Evolutionary conservation across 2,329 filamentous ascomycete genomes (phyloP), one percentile per base, ranked within the genome.

Genomic region (Fusarium graminum): DNA sequence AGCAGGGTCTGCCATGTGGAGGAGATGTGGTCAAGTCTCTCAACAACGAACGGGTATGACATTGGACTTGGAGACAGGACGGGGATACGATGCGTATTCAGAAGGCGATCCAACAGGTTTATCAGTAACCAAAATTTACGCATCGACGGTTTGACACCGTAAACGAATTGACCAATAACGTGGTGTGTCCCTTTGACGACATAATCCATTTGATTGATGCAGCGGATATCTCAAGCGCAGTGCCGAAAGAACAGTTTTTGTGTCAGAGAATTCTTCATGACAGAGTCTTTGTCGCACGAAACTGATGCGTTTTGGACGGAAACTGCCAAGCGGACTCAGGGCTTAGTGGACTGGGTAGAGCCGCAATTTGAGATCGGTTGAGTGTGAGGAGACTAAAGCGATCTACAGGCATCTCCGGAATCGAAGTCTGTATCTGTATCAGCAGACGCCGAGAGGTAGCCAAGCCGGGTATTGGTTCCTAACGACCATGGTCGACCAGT

Each of bases 51-150:
- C 34, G 7, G 16, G 36, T 45, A 34, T 43, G 42, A n/a, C 17
- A 28, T 26, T 38, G 43, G 51, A 40, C 29, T 39, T 60, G 47
- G 62, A 47, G 38, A 59, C 52, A 63, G 26, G 38, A 58, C 46
- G 62, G 52, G 47, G 40, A 47, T 66, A 36, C 54, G 42, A 41
- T 41, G 39, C 6, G 34, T n/a, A n/a, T n/a, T 45, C 22, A 51
- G 30, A 44, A 40, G 45, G 40, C 44, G 47, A 25, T 19, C 26
- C 14, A 43, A 17, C 19, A 36, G 50, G 66, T 29, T 55, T 52
- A 42, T 57, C 12, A 25, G 40, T 41, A 55, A 34, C 17, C 42
- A 46, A 51, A 14, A 60, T 65, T 67, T 65, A 50, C 53, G 58
- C 54, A 67, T 40, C 19, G 44, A 43, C 34, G 32, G 47, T 57